These are phyloP conservation scores for Yarrowia osloensis DNA, from an alignment of 805 yeast species.

Conservation along the genomic window DNA sequence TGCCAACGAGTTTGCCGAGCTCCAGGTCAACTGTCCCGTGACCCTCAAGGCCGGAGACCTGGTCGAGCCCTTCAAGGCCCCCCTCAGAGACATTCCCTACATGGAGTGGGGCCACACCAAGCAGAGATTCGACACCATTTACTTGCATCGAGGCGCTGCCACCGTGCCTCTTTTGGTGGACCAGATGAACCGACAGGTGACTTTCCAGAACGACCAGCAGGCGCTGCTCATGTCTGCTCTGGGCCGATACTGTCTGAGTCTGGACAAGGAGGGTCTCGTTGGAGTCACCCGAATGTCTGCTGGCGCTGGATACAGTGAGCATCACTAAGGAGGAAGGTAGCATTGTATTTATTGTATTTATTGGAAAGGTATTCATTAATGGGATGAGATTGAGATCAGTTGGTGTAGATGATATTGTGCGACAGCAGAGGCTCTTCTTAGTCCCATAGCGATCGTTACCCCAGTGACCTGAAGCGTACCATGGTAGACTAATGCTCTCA, in stretches of 20 bases:
- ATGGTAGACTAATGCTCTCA: no score
- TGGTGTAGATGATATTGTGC: no score
- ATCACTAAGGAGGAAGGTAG: not conserved
- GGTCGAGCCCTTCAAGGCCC: constrained; percentile 21
- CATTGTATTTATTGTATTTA: constrained; percentile 24
- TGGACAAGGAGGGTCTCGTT: constrained; percentile 20
- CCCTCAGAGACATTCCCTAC: constrained; percentile 24
- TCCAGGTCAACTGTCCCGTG: constrained; percentile 16
- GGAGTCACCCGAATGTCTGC: constrained; percentile 23
- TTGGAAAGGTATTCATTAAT: not conserved
- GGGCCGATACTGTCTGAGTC: constrained; percentile 3
- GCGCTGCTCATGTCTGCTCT: constrained; percentile 22
- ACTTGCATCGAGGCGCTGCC: constrained; percentile 20
- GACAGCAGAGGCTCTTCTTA: no score
- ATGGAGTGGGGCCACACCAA: constrained; percentile 26
- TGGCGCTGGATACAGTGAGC: constrained; percentile 22
- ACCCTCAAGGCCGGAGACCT: constrained; percentile 21
- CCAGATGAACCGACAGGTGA: constrained; percentile 25
- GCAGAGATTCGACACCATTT: constrained; percentile 23
- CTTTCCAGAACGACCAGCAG: constrained; percentile 20
- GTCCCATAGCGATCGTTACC: no score
- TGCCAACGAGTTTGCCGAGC: constrained; percentile 23
- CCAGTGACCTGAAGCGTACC: no score
- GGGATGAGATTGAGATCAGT: no score
- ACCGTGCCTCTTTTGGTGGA: constrained; percentile 19